phyloP scores from a whole-genome alignment of 2,329 filamentous ascomycete genomes.

The Monosporascus ibericus region DNA sequence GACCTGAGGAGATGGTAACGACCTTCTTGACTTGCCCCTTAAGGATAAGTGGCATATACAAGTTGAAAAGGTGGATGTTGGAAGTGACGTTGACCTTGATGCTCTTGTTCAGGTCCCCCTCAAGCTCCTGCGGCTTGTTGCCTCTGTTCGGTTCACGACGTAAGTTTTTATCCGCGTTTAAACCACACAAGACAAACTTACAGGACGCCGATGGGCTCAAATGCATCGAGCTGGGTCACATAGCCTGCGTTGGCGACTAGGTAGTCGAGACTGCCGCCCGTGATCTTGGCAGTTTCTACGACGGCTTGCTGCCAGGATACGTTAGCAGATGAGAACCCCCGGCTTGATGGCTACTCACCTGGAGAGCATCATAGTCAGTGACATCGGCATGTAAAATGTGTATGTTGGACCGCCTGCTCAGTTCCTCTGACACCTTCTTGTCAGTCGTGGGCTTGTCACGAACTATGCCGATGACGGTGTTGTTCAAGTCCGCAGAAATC shows the following conservation, averaged over 20 bases:
- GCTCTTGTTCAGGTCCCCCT: constrained; percentile 24
- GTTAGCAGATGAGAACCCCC: no score
- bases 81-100: constrained; percentile 45
- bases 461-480: constrained; percentile 41
- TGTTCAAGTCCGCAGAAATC: constrained; percentile 34
- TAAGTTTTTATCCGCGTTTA: background rate
- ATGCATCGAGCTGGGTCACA: constrained; percentile 6
- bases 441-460: constrained; percentile 39
- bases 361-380: constrained; percentile 30
- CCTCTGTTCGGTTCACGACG: constrained; percentile 12
- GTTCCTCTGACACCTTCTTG: constrained; percentile 33
- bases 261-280: constrained; percentile 39
- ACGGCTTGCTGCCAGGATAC: constrained; percentile 11
- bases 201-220: constrained; percentile 30
- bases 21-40: constrained; percentile 48
- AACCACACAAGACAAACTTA: constrained; percentile 11
- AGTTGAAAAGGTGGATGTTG: constrained; percentile 45
- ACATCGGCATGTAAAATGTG: constrained; percentile 42
- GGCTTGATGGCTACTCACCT: constrained; percentile 16
- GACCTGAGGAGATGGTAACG: constrained; percentile 41
- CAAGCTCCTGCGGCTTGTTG: constrained; percentile 26
- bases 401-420: constrained; percentile 33
- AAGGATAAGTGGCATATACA: constrained; percentile 45
- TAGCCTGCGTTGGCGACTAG: constrained; percentile 45
- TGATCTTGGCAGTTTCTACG: constrained; percentile 20